Base-by-base conservation (phyloP, 768 basidiomycete species). In the Gloeostereum incarnatum region DNA sequence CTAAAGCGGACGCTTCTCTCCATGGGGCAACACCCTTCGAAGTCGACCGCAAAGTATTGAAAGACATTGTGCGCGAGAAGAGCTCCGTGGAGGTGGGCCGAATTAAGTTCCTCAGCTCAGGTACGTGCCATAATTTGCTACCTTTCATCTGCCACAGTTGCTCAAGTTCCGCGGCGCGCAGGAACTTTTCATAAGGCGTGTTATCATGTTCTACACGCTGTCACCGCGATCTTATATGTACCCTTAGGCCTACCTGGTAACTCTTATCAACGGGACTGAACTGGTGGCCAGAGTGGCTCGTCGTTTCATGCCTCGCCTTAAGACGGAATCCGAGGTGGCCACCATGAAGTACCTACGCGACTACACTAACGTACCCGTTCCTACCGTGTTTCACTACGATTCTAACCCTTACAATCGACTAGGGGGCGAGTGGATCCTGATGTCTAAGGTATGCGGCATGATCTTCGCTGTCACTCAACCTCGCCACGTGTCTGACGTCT, bases 301-400 rank as follows among this genome's bases (percentile, higher is more conserved):
- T 36, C 74, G 82, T 7, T 90, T 83, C 56, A 87, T 90, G 84
- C 81, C 86, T 1, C 72, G 81, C 23, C 69, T 88, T 46, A 91
- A 91, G 62, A 88, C 83, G 3, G 81, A 85, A 55, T 89, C 87
- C 0, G 88, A 91, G 52, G 81, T 88, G 6, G 86, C 87, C 3
- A 91, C 87, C 0, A 78, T 90, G 63, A 69, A 71, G n/a, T 90
- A 80, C 53, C 68, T 91, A 19, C 78, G 82, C 35, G 66, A 78
- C 47, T 68, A 74, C 46, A 84, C 84, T 4, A 58, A 61, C 39
- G 65, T 89, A 16, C 86, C 87, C 1, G 81, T 90, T 13, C 86
- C 88, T 0, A 67, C 60, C 21, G 74, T 91, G 4, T 83, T 81
- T 44, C 73, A 76, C 54, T 81, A 83, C 55, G 85, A 90, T 49